Evolutionary conservation across 2,329 filamentous ascomycete species (phyloP).

Genomic region (Colletotrichum sp.): DNA sequence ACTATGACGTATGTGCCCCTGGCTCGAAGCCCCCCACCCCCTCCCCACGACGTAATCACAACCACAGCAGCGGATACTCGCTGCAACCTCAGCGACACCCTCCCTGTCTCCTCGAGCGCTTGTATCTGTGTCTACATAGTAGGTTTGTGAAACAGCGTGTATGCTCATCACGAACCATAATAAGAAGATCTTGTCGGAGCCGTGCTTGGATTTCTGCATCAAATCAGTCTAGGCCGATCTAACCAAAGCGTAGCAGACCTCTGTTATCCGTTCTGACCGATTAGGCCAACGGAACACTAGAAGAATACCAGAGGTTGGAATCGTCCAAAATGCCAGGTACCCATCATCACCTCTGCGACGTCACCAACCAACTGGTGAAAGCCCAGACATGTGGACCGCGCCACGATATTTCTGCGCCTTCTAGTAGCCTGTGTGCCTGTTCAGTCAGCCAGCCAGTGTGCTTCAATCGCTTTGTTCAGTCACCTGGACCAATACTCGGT

Average conservation of each 20-base stretch:
- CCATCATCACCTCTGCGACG: neutral
- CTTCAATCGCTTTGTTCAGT: neutral
- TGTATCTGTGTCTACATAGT: neutral
- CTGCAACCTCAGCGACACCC: neutral
- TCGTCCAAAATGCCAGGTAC: neutral
- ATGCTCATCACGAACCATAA: neutral
- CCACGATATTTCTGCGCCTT: neutral
- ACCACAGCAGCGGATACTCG: neutral
- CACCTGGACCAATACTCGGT: neutral
- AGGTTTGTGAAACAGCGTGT: neutral
- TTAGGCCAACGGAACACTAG: neutral
- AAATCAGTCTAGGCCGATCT: neutral
- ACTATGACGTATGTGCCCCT: slow-evolving; percentile 3
- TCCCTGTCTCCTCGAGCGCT: neutral
- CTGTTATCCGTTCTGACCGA: neutral
- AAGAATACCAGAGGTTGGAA: neutral
- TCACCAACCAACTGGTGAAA: neutral
- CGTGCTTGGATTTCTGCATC: neutral
- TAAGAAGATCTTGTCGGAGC: neutral
- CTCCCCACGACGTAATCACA: neutral
- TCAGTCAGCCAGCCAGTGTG: neutral
- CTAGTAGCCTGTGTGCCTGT: neutral
- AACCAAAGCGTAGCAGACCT: neutral
- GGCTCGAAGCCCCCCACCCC: neutral
- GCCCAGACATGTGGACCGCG: neutral